Evolutionary conservation across 1,284 basidiomycete genomes (phyloP), one percentile per base, ranked within the genome.

Genomic region (Tilletia walkeri): DNA sequence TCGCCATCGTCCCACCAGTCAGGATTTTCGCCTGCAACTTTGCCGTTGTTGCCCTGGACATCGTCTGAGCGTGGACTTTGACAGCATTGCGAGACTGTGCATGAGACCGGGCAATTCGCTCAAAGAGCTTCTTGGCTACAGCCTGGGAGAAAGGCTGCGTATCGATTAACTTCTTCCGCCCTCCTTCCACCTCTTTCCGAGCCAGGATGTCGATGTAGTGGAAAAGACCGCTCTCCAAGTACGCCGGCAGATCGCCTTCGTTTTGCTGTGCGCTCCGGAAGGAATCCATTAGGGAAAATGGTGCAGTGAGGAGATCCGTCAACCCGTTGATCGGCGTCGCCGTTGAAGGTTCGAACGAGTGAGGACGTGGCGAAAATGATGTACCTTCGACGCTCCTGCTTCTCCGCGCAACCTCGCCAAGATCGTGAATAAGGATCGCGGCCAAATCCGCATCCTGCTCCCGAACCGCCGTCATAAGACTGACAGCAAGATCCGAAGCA

Each of bases 141-240:
- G 50, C 20, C 16, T 53, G 50, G 20, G 18, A n/a, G 50, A n/a
- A 53, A 53, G 50, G 50, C 50, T 53, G 50, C 41, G 41, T 45
- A 45, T 45, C 14, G 41, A 45, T 45, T 7, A 9, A 45, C 14
- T 14, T 14, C 41, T 53, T 53, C 50, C 50, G 50, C 50, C 50
- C 6, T 10, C 50, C 50, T 18, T 53, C 50, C 18, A 53, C 16
- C 18, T 53, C 10, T 18, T 53, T 53, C 18, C 50, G 50, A 18
- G 50, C 50, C 12, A 53, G 20, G 18, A 7, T 18, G 50, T 53
- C 50, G 16, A 53, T 53, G 50, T 53, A 53, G 20, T 53, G 50
- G 50, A 53, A 53, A n/a, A 53, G 16, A 18, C 18, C 50, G 20
- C 18, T 24, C 20, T 53, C 50, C 18, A 53, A 18, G 20, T 24